A percentile compares a stretch with the other conserved stretches of the same genome.
These are phyloP conservation scores for Huntiella moniliformis DNA, from an alignment of 2,329 filamentous ascomycete species.

Conservation along the genomic window DNA sequence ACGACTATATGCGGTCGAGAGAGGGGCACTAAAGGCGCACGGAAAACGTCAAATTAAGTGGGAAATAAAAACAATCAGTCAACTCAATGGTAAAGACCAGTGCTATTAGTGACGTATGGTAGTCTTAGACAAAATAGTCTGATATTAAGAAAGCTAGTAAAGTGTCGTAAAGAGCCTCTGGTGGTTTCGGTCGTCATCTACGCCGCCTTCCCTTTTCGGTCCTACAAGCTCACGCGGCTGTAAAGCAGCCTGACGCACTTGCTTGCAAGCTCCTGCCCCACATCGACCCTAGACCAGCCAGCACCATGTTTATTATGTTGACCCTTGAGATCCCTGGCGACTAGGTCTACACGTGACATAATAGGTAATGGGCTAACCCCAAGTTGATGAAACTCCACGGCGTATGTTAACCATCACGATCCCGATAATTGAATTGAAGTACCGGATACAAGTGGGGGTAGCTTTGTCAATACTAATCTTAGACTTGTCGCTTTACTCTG, in stretches of 20 bases:
- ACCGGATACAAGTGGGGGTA: too few relatives aligned
- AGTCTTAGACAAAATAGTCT: too few relatives aligned
- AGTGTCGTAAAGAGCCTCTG: too few relatives aligned
- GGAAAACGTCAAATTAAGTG: neutral
- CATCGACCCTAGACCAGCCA: neutral
- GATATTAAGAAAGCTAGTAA: too few relatives aligned
- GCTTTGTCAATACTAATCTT: too few relatives aligned
- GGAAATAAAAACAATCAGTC: neutral
- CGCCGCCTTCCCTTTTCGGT: constrained; percentile 1
- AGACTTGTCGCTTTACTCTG: too few relatives aligned
- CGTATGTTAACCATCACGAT: neutral
- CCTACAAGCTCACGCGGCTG: constrained; percentile 19
- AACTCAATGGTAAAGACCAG: neutral
- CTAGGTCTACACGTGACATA: neutral
- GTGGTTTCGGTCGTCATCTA: neutral
- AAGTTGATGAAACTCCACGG: neutral
- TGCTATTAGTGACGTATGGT: neutral
- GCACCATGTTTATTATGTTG: neutral
- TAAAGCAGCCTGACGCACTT: constrained; percentile 21
- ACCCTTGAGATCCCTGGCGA: neutral
- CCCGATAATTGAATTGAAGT: too few relatives aligned
- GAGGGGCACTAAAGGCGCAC: neutral
- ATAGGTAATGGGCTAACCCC: neutral
- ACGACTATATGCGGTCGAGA: neutral
- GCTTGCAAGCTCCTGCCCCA: constrained; percentile 2